Evolutionary conservation across 2,329 filamentous ascomycete species (phyloP).

Genomic region (Shiraia sp.): DNA sequence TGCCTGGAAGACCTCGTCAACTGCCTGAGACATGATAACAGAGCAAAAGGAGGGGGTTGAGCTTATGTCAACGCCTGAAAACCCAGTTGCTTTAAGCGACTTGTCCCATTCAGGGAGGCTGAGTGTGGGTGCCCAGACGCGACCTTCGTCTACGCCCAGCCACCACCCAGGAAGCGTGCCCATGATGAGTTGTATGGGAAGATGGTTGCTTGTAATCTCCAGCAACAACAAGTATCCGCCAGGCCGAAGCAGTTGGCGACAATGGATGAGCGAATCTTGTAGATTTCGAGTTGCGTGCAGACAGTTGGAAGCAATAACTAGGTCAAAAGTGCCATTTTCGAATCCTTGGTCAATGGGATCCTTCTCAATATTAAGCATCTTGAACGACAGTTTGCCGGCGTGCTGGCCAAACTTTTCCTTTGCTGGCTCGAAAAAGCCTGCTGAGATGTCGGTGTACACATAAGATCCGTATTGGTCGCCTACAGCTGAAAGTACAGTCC

Average conservation of each 20-base stretch:
- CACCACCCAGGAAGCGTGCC: conserved; percentile 48
- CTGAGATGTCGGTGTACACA: conserved; percentile 16
- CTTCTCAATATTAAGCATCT: conserved; percentile 7
- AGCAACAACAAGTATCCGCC: conserved; percentile 45
- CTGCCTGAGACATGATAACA: no score
- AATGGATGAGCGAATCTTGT: conserved; percentile 7
- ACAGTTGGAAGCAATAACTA: conserved; percentile 20
- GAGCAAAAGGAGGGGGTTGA: no score
- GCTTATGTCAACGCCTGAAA: no score
- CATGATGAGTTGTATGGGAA: conserved; percentile 13
- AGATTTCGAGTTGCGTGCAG: conserved; percentile 14
- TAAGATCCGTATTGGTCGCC: conserved; percentile 5
- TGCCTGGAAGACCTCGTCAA: no score
- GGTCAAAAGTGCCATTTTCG: conserved; percentile 9
- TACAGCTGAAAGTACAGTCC: not conserved
- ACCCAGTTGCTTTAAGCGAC: conserved; percentile 5
- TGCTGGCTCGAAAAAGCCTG: conserved; percentile 1
- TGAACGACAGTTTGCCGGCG: conserved; percentile 9
- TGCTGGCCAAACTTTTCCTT: not conserved
- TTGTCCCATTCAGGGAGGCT: conserved; percentile 23
- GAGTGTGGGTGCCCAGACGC: conserved; percentile 4
- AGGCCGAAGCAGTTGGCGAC: conserved; percentile 19
- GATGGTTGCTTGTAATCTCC: conserved; percentile 13
- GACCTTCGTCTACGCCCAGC: conserved; percentile 22
- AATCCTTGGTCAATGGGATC: conserved; percentile 12